Evolutionary conservation across 2,329 filamentous ascomycete species (phyloP).

Genomic region (Macroventuria anomochaeta): DNA sequence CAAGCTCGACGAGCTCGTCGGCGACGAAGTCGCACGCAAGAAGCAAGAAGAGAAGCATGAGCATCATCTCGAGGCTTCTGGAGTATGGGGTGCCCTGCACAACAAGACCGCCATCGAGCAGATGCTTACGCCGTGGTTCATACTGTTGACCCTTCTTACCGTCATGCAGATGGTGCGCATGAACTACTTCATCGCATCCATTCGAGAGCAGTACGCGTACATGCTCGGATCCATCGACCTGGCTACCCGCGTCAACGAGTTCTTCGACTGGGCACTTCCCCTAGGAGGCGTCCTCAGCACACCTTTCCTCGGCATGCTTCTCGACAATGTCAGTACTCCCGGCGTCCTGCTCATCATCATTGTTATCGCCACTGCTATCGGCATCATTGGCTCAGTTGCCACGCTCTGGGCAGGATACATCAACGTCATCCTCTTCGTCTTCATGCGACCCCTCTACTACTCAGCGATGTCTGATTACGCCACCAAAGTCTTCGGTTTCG

Average conservation of each 20-base stretch:
- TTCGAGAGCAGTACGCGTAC: constrained; percentile 79
- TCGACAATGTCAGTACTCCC: constrained; percentile 76
- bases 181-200: constrained; percentile 92
- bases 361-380: constrained; percentile 71
- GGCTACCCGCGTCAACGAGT: constrained; percentile 74
- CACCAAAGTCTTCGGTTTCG: constrained; percentile 89
- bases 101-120: constrained; percentile 72
- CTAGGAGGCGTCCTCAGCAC: constrained; percentile 80
- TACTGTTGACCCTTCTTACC: constrained; percentile 82
- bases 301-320: constrained; percentile 80
- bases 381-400: constrained; percentile 74
- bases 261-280: constrained; percentile 84
- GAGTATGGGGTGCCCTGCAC: constrained; percentile 87
- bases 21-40: constrained; percentile 66
- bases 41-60: constrained; percentile 68
- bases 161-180: constrained; percentile 65
- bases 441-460: constrained; percentile 88
- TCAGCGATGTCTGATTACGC: constrained; percentile 87
- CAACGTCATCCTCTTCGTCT: constrained; percentile 78
- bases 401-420: constrained; percentile 73
- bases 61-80: constrained; percentile 69
- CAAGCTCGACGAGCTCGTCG: constrained; percentile 75
- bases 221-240: constrained; percentile 67
- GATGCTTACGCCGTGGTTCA: constrained; percentile 80
- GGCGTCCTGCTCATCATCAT: constrained; percentile 75